These are phyloP conservation scores for Pyrus communis DNA, from an alignment of 306 rosid genomes.

Conservation along the genomic window DNA sequence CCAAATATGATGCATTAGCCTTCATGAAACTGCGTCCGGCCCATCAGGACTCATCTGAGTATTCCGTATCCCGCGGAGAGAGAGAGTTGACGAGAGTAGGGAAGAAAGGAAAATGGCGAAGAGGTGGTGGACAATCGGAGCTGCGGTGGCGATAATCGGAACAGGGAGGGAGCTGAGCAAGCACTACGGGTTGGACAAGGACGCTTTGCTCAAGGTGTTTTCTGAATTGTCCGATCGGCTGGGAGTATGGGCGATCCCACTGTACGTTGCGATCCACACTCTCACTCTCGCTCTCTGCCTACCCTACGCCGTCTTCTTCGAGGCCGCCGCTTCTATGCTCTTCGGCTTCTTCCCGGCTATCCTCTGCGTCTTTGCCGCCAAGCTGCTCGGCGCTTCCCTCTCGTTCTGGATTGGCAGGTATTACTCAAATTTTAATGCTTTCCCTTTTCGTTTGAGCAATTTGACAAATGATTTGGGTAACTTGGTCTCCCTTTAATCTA, in stretches of 20 bases:
- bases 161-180: constrained; percentile 13
- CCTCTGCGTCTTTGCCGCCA: constrained; percentile 75
- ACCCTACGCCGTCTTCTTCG: constrained; percentile 77
- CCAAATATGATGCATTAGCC: neutral
- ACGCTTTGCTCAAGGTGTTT: constrained; percentile 27
- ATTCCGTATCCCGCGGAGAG: neutral
- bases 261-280: constrained; percentile 60
- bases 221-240: constrained; percentile 45
- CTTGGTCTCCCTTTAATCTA: neutral
- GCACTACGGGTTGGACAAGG: constrained; percentile 49
- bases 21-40: neutral
- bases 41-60: neutral
- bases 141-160: constrained; percentile 26
- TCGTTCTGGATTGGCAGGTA: constrained; percentile 90
- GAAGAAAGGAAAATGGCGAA: neutral
- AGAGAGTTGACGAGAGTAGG: neutral
- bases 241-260: constrained; percentile 89
- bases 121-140: constrained; percentile 51
- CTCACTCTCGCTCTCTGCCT: constrained; percentile 67
- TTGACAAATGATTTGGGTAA: neutral
- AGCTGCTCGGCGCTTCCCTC: constrained; percentile 82
- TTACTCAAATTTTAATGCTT: neutral
- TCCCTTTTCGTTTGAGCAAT: neutral
- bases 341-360: constrained; percentile 77
- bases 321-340: constrained; percentile 73